Base-by-base conservation (phyloP, 140 eudicot species). In the Oenanthe javanica region DNA sequence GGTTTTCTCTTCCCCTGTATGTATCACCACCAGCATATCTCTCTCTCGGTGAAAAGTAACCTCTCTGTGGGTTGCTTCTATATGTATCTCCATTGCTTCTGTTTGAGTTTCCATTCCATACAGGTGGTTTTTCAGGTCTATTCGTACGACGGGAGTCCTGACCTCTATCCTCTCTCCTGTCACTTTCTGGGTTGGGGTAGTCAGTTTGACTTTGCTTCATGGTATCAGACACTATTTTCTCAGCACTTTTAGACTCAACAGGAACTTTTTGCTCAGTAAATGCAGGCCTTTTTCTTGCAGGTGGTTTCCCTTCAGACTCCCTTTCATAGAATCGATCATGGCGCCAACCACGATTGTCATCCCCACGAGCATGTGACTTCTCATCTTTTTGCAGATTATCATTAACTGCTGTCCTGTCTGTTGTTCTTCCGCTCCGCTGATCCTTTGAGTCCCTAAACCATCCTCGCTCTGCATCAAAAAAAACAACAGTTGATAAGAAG, bases 261-360 rank as follows among this genome's bases (percentile, higher is more conserved):
- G 92, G 84, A 77, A 86, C 18, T 86, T 92, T 95, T 48, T 94
- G 87, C 88, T 95, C 97, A 31, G 97, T 84, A 81, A 95, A 92
- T 10, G 94, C 84, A 47, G 94, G 94, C 82, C 98, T 90, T 86
- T 83, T 94, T 82, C 83, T 90, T 42, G 85, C 75, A 72, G 84
- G 83, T 48, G 87, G 97, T 77, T 80, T 83, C 55, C 52, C 77
- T 81, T 86, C 87, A 11, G 81, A 59, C 82, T 90, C 90, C 85
- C 64, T 63, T 82, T 89, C 87, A 80, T 69, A 76, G 77, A 79
- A 89, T 45, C 89, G 84, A 55, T 92, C 93, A 82, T 84, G 91
- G 55, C 84, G 81, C 91, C 88, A 84, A 21, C 79, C 72, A 86
- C 73, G 89, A 42, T 80, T 70, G 63, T 84, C 88, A 12, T 81